Conservation (phyloP, 164 flowering plant genomes). For the Pachysandra terminalis region DNA sequence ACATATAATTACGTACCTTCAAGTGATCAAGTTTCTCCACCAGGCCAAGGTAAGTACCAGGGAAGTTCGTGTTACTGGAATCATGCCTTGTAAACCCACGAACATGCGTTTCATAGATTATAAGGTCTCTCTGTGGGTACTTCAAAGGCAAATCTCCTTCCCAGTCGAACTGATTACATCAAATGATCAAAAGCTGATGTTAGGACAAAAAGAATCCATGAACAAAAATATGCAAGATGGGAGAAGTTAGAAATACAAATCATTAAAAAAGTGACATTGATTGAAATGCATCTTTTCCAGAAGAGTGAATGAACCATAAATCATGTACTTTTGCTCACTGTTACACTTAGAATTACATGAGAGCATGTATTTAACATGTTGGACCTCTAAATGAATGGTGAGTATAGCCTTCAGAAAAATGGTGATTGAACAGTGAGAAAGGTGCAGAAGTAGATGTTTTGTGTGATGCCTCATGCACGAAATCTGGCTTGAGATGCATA, state of each 20-base stretch:
- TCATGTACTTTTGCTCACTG: too few relatives aligned
- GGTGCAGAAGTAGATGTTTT: too few relatives aligned
- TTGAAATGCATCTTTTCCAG: too few relatives aligned
- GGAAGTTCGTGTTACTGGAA: constrained; percentile 61
- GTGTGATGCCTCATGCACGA: too few relatives aligned
- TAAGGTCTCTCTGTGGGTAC: constrained; percentile 67
- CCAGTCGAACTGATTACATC: constrained; percentile 79
- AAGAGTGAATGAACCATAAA: too few relatives aligned
- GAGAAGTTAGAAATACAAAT: background rate
- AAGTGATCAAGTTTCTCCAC: constrained; percentile 92
- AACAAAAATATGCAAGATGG: background rate
- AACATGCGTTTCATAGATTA: constrained; percentile 96
- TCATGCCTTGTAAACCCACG: constrained; percentile 95
- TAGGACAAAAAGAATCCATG: background rate
- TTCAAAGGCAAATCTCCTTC: constrained; percentile 88
- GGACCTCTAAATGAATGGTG: too few relatives aligned
- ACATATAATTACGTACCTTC: constrained; percentile 42
- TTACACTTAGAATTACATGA: too few relatives aligned
- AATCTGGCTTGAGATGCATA: too few relatives aligned
- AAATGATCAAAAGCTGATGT: constrained; percentile 5
- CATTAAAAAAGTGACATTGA: too few relatives aligned
- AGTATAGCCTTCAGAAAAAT: too few relatives aligned
- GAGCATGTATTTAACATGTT: too few relatives aligned
- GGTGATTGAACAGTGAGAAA: too few relatives aligned
- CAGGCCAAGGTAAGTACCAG: constrained; percentile 89